These are phyloP conservation scores for Neurospora sp. DNA, from an alignment of 495 filamentous ascomycete genomes.

Conservation along the genomic window DNA sequence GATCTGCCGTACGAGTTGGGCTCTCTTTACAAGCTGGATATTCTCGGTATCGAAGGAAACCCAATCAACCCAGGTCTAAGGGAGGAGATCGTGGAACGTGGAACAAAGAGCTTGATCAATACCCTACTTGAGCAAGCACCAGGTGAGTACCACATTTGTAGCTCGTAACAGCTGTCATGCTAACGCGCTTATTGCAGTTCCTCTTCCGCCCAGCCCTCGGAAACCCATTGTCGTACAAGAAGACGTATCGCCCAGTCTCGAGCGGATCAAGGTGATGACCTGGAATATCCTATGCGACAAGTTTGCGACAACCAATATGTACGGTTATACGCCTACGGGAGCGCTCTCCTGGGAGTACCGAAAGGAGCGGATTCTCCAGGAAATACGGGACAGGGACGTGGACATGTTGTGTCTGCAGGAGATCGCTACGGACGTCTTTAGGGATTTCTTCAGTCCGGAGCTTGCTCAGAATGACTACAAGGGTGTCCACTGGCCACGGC, in stretches of 20 bases:
- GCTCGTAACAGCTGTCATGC: not conserved
- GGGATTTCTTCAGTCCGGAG: constrained; percentile 75
- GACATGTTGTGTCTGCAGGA: constrained; percentile 93
- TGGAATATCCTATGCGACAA: constrained; percentile 95
- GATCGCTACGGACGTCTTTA: constrained; percentile 79
- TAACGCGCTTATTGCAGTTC: constrained; percentile 33
- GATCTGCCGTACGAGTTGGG: constrained; percentile 79
- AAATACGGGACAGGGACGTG: constrained; percentile 68
- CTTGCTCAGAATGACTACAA: constrained; percentile 81
- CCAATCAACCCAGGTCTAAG: constrained; percentile 63
- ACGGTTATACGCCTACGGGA: constrained; percentile 76
- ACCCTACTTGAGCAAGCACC: constrained; percentile 72
- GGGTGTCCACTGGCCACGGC: constrained; percentile 81
- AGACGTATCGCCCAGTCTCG: constrained; percentile 35
- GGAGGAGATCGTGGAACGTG: constrained; percentile 69
- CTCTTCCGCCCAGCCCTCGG: constrained; percentile 52
- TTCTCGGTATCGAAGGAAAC: constrained; percentile 88
- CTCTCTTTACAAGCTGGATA: constrained; percentile 73
- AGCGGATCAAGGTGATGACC: constrained; percentile 65
- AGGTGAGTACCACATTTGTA: constrained; percentile 44
- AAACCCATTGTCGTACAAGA: constrained; percentile 39
- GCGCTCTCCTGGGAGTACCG: constrained; percentile 81
- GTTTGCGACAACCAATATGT: constrained; percentile 69
- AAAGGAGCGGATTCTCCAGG: constrained; percentile 65
- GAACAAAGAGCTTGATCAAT: constrained; percentile 74